Percentiles rank a stretch among this genome's conserved stretches.
Evolutionary conservation across 75 land plant genomes (phyloP).

Genomic region (Adiantum capillusveneris): DNA sequence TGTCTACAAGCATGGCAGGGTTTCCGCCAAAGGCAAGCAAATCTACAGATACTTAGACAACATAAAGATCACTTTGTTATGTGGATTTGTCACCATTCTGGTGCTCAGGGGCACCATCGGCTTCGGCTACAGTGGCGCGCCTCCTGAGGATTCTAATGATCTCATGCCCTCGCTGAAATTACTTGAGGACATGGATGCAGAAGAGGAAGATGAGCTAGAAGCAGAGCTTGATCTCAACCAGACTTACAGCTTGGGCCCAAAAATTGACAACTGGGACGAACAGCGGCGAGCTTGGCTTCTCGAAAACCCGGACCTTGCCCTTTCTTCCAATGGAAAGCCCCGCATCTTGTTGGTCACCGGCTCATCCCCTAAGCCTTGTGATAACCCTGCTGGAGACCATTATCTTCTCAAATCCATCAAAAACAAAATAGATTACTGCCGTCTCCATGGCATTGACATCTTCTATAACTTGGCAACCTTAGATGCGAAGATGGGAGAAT

Average conservation of each 20-base stretch:
- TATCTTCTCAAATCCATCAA: no score
- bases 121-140: constrained; percentile 17
- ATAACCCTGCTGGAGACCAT: constrained; percentile 61
- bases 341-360: constrained; percentile 63
- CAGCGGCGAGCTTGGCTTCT: constrained; percentile 45
- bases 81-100: constrained; percentile 78
- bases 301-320: constrained; percentile 32
- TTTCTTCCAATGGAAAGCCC: constrained; percentile 37
- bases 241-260: constrained; percentile 50
- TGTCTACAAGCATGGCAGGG: neutral
- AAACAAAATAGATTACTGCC: constrained; percentile 74
- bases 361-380: constrained; percentile 63
- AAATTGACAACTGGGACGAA: constrained; percentile 65
- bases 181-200: constrained; percentile 8
- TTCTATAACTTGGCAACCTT: constrained; percentile 66
- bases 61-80: constrained; percentile 64
- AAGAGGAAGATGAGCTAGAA: constrained; percentile 37
- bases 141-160: constrained; percentile 3
- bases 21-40: constrained; percentile 20
- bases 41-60: constrained; percentile 52
- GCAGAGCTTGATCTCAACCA: constrained; percentile 9
- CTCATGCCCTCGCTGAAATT: constrained; percentile 26
- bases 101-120: constrained; percentile 61
- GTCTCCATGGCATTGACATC: constrained; percentile 61
- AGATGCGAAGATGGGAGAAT: constrained; percentile 57